A percentile compares a stretch with the other conserved stretches of the same genome.
Evolutionary conservation across 2,329 filamentous ascomycete species (phyloP).

Genomic region (Alternaria triticimaculans): DNA sequence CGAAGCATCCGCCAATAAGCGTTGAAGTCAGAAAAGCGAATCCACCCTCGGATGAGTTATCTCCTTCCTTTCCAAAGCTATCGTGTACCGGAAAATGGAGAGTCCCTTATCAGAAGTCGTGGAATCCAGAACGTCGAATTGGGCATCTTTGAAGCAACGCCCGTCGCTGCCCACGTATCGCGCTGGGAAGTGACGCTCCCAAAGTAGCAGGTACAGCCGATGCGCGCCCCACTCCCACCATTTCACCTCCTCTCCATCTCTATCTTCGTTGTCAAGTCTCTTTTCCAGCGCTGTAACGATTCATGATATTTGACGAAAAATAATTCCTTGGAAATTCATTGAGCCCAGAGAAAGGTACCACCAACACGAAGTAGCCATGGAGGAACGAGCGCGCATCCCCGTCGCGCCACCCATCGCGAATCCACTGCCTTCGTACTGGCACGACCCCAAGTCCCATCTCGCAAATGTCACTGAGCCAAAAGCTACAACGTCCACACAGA

Average conservation of each 20-base stretch:
- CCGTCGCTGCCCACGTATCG: not conserved
- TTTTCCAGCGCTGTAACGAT: not conserved
- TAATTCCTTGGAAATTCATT: fast-evolving
- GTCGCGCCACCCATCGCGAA: conserved; percentile 40
- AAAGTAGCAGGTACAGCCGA: conserved; percentile 15
- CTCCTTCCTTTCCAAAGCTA: not conserved
- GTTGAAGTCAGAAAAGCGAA: not conserved
- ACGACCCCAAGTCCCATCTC: conserved; percentile 47
- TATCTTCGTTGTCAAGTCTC: too few relatives aligned
- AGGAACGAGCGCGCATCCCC: conserved; percentile 36
- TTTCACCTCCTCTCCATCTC: not conserved
- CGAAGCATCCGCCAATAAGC: conserved; percentile 32
- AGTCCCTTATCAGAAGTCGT: not conserved
- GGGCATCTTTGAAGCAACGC: not conserved
- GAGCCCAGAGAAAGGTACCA: not conserved
- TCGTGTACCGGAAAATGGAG: not conserved
- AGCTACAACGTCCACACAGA: conserved; percentile 22
- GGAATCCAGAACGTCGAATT: fast-evolving
- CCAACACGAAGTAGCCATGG: conserved; percentile 25
- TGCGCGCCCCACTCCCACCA: not conserved
- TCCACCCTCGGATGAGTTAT: not conserved
- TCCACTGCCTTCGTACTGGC: conserved; percentile 53
- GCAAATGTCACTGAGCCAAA: conserved; percentile 42
- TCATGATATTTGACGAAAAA: fast-evolving
- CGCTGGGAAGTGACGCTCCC: not conserved